These are phyloP conservation scores for Globisporangium uncinulatum DNA, from an alignment of 352 stramenopile genomes.

Conservation along the genomic window DNA sequence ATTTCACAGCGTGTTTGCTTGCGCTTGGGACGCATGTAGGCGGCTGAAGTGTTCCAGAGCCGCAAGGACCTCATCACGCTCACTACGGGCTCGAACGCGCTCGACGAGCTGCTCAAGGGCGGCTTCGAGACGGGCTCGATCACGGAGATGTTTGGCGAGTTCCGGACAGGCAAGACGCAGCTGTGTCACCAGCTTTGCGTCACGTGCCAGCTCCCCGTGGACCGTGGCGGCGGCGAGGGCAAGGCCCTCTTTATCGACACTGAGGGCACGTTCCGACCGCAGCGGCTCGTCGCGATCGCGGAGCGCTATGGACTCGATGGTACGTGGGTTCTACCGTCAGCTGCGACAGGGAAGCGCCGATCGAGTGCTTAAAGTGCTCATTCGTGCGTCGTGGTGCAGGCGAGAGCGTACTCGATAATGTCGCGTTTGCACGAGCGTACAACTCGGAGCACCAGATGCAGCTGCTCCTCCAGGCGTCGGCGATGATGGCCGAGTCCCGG, in stretches of 20 bases:
- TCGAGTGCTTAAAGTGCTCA: background rate
- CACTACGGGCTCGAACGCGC: conserved; percentile 88
- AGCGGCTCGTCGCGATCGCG: conserved; percentile 96
- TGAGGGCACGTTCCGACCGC: conserved; percentile 97
- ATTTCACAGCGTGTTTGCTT: background rate
- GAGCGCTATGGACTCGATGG: conserved; percentile 97
- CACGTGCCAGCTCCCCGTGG: conserved; percentile 97
- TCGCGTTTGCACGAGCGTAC: conserved; percentile 97
- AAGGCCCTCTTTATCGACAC: conserved; percentile 99
- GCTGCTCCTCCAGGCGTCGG: conserved; percentile 95
- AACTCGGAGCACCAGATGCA: conserved; percentile 99
- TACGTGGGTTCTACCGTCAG: conserved; percentile 7
- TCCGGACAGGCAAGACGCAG: conserved; percentile 99
- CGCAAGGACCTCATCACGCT: conserved; percentile 93
- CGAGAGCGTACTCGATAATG: conserved; percentile 97
- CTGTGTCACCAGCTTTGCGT: conserved; percentile 99
- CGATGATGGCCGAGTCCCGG: conserved; percentile 98
- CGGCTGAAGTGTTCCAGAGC: conserved; percentile 82
- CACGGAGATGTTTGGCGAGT: conserved; percentile 99
- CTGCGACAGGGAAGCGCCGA: background rate
- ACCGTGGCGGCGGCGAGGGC: conserved; percentile 96
- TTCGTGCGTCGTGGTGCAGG: conserved; percentile 16
- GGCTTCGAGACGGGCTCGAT: conserved; percentile 98
- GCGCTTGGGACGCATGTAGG: conserved; percentile 28
- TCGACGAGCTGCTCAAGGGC: conserved; percentile 89